Conservation (phyloP, 208 protist species). For the Leishmania arabica region DNA sequence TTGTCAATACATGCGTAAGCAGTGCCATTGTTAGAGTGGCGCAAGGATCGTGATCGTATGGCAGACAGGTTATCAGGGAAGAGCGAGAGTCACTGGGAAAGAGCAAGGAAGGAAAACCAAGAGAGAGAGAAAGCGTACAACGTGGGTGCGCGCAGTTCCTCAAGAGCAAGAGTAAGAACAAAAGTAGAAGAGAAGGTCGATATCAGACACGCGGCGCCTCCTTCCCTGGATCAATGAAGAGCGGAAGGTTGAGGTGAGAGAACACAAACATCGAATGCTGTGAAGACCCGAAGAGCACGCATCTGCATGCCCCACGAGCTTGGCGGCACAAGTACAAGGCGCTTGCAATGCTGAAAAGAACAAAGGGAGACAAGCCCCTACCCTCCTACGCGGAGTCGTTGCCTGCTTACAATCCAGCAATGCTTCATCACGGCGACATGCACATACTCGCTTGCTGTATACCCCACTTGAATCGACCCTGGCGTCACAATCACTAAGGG, state of each 20-base stretch:
- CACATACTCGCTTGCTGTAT: constrained; percentile 41
- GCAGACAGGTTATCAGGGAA: background rate
- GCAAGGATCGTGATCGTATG: background rate
- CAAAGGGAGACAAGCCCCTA: background rate
- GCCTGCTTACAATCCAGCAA: background rate
- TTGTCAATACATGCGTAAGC: background rate
- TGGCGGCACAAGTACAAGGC: background rate
- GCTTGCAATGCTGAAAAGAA: background rate
- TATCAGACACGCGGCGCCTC: background rate
- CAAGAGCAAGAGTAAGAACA: background rate
- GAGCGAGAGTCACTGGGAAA: background rate
- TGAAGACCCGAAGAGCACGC: background rate
- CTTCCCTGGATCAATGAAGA: background rate
- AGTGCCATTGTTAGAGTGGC: background rate
- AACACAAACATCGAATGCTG: background rate
- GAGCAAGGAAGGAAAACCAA: background rate
- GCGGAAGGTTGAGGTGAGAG: background rate
- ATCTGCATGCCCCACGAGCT: background rate
- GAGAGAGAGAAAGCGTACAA: background rate
- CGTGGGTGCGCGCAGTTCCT: background rate
- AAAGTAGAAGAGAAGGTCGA: background rate
- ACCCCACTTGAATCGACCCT: constrained; percentile 25
- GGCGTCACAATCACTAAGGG: constrained; percentile 42
- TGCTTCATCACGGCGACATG: constrained; percentile 21
- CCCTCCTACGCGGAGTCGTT: background rate